Conservation (phyloP, 2,329 filamentous ascomycete genomes). For the Drechslera avenae region DNA sequence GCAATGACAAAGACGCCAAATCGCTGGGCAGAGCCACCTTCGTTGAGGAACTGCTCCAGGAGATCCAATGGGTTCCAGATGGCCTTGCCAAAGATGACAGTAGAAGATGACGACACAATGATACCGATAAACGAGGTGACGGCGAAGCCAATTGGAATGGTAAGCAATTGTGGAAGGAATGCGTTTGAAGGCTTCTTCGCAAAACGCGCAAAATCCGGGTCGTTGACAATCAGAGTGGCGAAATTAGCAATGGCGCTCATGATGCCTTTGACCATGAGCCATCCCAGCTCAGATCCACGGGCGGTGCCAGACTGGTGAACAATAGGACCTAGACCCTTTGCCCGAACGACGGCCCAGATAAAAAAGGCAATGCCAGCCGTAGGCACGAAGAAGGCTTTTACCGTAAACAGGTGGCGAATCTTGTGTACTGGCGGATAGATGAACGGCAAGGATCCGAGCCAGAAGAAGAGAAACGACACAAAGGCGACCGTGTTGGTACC, state of each 20-base stretch:
- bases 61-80: slow-evolving; percentile 53
- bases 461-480: slow-evolving; percentile 85
- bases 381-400: slow-evolving; percentile 85
- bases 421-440: slow-evolving; percentile 90
- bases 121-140: slow-evolving; percentile 79
- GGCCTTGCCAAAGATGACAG: slow-evolving; percentile 50
- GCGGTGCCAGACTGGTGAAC: slow-evolving; percentile 69
- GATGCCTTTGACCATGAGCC: slow-evolving; percentile 82
- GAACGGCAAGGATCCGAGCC: slow-evolving; percentile 77
- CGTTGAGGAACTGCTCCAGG: slow-evolving; percentile 50
- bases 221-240: slow-evolving; percentile 79
- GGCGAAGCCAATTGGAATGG: slow-evolving; percentile 56
- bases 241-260: slow-evolving; percentile 93
- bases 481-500: slow-evolving; percentile 78
- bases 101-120: slow-evolving; percentile 55
- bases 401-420: slow-evolving; percentile 87
- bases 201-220: slow-evolving; percentile 86
- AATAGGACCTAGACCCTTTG: slow-evolving; percentile 83
- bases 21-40: slow-evolving; percentile 48
- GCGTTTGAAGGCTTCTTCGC: slow-evolving; percentile 76
- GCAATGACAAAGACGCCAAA: slow-evolving; percentile 63
- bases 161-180: slow-evolving; percentile 75
- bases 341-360: slow-evolving; percentile 82
- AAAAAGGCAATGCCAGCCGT: slow-evolving; percentile 84
- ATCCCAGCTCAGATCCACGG: slow-evolving; percentile 72